Conservation (phyloP, 768 basidiomycete genomes). For the Aureoboletus auriporus region DNA sequence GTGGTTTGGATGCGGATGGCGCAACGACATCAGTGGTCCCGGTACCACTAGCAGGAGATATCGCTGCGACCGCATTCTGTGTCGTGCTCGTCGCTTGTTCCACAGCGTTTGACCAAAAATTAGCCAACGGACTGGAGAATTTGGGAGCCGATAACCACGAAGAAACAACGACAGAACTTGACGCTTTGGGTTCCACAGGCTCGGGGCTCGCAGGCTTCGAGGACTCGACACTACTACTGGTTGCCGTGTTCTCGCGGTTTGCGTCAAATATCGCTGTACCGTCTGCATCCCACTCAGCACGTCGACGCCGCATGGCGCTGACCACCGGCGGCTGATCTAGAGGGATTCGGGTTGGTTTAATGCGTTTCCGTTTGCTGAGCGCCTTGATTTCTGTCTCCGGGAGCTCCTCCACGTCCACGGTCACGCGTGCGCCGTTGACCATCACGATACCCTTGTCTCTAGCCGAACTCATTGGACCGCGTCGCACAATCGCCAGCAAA, state of each 20-base stretch:
- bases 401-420: conserved; percentile 86
- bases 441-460: conserved; percentile 81
- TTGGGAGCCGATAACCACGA: conserved; percentile 58
- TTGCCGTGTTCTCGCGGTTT: conserved; percentile 12
- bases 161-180: conserved; percentile 18
- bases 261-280: conserved; percentile 24
- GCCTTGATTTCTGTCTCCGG: conserved; percentile 82
- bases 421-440: conserved; percentile 83
- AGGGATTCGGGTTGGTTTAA: conserved; percentile 82
- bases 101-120: conserved; percentile 71
- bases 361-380: conserved; percentile 77
- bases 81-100: conserved; percentile 72
- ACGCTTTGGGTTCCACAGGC: conserved; percentile 12
- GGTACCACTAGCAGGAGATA: conserved; percentile 49
- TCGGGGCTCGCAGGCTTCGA: conserved; percentile 19
- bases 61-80: conserved; percentile 74
- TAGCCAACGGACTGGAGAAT: conserved; percentile 64
- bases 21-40: conserved; percentile 34
- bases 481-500: conserved; percentile 67
- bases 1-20: conserved; percentile 56
- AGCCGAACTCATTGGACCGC: conserved; percentile 48
- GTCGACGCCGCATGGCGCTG: conserved; percentile 61
- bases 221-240: conserved; percentile 14
- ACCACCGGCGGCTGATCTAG: conserved; percentile 90
- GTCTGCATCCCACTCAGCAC: conserved; percentile 69